Evolutionary conservation across 2,329 filamentous ascomycete species (phyloP).

Genomic region (Ophiostoma populinum): DNA sequence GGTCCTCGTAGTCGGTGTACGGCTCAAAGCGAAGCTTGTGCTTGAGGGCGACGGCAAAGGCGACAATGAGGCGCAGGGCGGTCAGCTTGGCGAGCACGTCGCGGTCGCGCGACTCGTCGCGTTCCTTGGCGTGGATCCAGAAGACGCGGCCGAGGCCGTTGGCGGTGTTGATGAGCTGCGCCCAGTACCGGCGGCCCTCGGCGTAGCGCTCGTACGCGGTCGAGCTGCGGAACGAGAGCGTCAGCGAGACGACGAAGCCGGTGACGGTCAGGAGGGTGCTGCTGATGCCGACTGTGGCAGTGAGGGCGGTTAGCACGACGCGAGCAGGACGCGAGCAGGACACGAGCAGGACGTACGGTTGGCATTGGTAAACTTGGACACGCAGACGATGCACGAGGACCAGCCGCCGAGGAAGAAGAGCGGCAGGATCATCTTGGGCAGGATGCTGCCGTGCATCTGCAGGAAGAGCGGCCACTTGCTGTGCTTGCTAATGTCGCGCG

Average conservation of each 20-base stretch:
- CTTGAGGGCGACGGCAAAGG: conserved; percentile 51
- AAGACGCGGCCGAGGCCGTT: conserved; percentile 59
- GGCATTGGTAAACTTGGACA: conserved; percentile 12
- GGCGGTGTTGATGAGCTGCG: conserved; percentile 40
- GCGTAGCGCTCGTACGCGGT: no score
- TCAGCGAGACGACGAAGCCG: conserved; percentile 67
- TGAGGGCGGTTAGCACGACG: no score
- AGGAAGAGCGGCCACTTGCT: conserved; percentile 66
- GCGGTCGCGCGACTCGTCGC: conserved; percentile 37
- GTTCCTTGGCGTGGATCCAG: conserved; percentile 60
- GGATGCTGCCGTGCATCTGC: conserved; percentile 56
- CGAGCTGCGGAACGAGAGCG: conserved; percentile 63
- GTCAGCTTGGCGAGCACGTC: conserved; percentile 51
- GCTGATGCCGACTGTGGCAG: conserved; percentile 41
- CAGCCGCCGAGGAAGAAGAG: conserved; percentile 44
- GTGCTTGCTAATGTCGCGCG: conserved; percentile 53
- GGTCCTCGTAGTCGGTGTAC: conserved; percentile 50
- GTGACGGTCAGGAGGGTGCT: conserved; percentile 57
- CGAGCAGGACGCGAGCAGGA: no score
- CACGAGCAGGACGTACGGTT: conserved; percentile 12
- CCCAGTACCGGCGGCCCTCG: conserved; percentile 39
- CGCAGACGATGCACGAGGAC: conserved; percentile 44
- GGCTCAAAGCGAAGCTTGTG: conserved; percentile 61
- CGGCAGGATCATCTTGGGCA: conserved; percentile 56
- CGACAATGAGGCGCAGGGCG: conserved; percentile 51